Evolutionary conservation across 2,329 filamentous ascomycete species (phyloP).

Genomic region (Penicillium sp.): DNA sequence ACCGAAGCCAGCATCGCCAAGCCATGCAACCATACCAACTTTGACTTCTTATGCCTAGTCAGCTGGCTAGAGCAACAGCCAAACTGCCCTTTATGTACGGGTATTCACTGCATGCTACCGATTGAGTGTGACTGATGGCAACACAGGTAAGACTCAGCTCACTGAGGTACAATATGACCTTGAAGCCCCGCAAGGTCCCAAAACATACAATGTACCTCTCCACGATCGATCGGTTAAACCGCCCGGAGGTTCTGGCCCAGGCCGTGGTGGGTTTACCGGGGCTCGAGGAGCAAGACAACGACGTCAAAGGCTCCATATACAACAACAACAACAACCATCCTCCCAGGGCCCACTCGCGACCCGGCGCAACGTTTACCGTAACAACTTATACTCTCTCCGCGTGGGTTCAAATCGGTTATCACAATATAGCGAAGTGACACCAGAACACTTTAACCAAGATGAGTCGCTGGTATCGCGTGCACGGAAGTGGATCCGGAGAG

Average conservation of each 20-base stretch:
- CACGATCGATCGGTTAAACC: slow-evolving; percentile 14
- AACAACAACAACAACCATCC: slow-evolving; percentile 27
- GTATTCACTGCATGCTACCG: not conserved
- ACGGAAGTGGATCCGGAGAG: slow-evolving; percentile 76
- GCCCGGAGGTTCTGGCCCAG: slow-evolving; percentile 2
- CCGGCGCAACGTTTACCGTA: slow-evolving; percentile 71
- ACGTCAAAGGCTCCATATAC: slow-evolving; percentile 22
- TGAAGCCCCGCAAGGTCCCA: slow-evolving; percentile 52
- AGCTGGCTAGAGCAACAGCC: slow-evolving; percentile 76
- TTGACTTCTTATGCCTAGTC: slow-evolving; percentile 81
- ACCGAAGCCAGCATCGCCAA: slow-evolving; percentile 69
- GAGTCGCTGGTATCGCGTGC: slow-evolving; percentile 72
- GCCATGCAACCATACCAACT: slow-evolving; percentile 77
- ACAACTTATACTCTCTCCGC: slow-evolving; percentile 73
- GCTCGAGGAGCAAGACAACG: slow-evolving; percentile 11
- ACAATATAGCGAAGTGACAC: slow-evolving; percentile 71
- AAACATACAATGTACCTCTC: slow-evolving; percentile 57
- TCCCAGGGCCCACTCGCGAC: slow-evolving; percentile 53
- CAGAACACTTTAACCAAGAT: slow-evolving; percentile 63
- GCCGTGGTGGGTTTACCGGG: slow-evolving; percentile 3
- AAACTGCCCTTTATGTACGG: slow-evolving; percentile 75
- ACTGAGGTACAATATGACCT: slow-evolving; percentile 67
- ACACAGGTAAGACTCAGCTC: slow-evolving; percentile 52
- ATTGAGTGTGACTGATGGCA: not conserved
- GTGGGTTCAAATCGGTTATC: slow-evolving; percentile 80